Base-by-base conservation (phyloP, 768 basidiomycete genomes). In the Pleurotus sapidus region DNA sequence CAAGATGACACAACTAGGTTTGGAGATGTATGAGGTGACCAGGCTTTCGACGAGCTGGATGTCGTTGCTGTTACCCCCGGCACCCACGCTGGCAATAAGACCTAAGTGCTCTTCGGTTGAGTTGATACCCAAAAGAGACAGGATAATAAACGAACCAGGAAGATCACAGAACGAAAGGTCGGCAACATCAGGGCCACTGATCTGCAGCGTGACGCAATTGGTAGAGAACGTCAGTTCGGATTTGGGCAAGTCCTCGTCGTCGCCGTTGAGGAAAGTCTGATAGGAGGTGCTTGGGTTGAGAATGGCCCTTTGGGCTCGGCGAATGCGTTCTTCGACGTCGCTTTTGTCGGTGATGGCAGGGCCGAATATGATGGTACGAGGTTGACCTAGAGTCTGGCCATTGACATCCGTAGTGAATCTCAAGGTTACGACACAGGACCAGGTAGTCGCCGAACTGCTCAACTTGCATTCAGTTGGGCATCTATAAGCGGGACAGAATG, bases 301-400 rank as follows among this genome's bases (percentile, higher is more conserved):
- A 25, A 89, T 84, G 0, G 87, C 88, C 1, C 72, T 70, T 60
- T 88, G 88, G 0, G 88, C 88, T 0, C 84, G 76, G 12, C 84
- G 74, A 49, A 90, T 85, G 3, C 86, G 77, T 3, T 87, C 86
- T 58, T 89, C 86, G 2, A 90, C 88, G 0, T 77, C 64, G 0
- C 63, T 59, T 59, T 83, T 84, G 53, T 80, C 71, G 40, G 66
- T 72, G 34, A 90, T 87, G 0, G 73, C 61, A 0, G 62, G 62
- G 0, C 85, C 85, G 42, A 85, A 86, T 0, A 57, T 14, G 30
- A 77, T 67, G 3, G 74, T 75, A 4, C 61, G 67, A 6, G 74
- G 72, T 59, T 76, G 72, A 2, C 73, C 73, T 1, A 78, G 66
- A 0, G 72, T 68, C 27, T 75, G 68, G 0, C 78, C 76, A 3